Evolutionary conservation across 1,139 yeast genomes (phyloP).

Genomic region (Hemisphaericaspora xylofermentans): DNA sequence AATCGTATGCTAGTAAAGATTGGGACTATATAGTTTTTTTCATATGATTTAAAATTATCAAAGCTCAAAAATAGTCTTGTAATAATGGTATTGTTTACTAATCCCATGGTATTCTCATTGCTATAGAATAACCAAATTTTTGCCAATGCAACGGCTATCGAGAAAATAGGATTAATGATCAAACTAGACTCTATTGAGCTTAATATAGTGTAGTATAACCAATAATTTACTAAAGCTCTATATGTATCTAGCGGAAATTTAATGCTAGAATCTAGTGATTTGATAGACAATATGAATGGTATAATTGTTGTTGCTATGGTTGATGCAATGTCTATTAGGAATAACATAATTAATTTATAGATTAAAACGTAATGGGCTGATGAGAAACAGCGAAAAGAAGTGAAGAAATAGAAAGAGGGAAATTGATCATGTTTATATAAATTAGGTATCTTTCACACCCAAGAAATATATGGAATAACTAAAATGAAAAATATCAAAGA

Average conservation of each 20-base stretch:
- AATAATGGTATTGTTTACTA: constrained; percentile 9
- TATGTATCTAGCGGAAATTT: constrained; percentile 11
- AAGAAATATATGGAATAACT: no score
- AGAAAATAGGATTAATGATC: neutral
- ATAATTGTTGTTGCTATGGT: constrained; percentile 12
- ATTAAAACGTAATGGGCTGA: neutral
- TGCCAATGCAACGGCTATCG: constrained; percentile 1
- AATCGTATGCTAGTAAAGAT: constrained; percentile 6
- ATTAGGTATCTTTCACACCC: no score
- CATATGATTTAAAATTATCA: constrained; percentile 5
- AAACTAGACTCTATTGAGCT: constrained; percentile 6
- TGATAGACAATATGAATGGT: constrained; percentile 13
- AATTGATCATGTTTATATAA: no score
- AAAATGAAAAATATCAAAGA: no score
- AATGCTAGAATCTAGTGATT: constrained; percentile 13
- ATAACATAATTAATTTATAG: neutral
- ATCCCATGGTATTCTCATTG: constrained; percentile 8
- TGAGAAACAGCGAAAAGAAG: no score
- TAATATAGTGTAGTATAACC: constrained; percentile 14
- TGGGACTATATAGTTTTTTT: constrained; percentile 7
- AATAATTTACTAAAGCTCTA: constrained; percentile 15
- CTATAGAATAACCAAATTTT: constrained; percentile 16
- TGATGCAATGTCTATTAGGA: constrained; percentile 5
- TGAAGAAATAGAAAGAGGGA: neutral
- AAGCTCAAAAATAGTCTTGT: constrained; percentile 1